Evolutionary conservation across 371 early-diverging fungal species (phyloP).

Genomic region (Actinomortierella wolfii): DNA sequence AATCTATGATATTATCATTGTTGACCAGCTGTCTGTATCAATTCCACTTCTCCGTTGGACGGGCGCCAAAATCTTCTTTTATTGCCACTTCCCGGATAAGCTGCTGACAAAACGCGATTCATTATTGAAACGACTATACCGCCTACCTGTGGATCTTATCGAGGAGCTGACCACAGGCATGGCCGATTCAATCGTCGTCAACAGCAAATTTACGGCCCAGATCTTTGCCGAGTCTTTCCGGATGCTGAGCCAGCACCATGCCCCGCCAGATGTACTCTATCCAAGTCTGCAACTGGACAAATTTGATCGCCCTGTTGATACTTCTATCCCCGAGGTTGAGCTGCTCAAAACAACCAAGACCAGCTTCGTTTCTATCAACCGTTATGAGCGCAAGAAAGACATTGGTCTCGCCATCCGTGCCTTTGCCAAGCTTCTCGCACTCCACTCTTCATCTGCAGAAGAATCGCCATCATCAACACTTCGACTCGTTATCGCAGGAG

Average conservation of each 20-base stretch:
- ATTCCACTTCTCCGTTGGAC: constrained; percentile 80
- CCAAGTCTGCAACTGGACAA: constrained; percentile 82
- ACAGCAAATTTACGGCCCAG: constrained; percentile 88
- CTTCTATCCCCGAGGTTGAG: constrained; percentile 55
- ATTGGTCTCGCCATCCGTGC: constrained; percentile 83
- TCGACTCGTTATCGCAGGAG: constrained; percentile 83
- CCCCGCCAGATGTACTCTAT: constrained; percentile 74
- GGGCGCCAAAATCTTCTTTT: constrained; percentile 81
- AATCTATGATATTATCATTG: constrained; percentile 79
- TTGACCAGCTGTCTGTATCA: constrained; percentile 90
- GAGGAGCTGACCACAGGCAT: constrained; percentile 88
- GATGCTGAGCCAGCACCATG: constrained; percentile 46
- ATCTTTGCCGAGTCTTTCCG: constrained; percentile 78
- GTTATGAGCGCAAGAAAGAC: constrained; percentile 95
- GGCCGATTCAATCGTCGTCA: constrained; percentile 90
- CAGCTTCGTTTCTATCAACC: constrained; percentile 81
- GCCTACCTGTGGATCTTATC: constrained; percentile 79
- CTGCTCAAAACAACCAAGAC: constrained; percentile 55
- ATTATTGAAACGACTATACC: constrained; percentile 72
- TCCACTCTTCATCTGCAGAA: constrained; percentile 16
- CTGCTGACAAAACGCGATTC: constrained; percentile 72
- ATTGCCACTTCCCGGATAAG: constrained; percentile 97
- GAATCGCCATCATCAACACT: constrained; percentile 42
- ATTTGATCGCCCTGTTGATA: constrained; percentile 68
- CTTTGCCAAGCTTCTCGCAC: constrained; percentile 56